A percentile compares a stretch with the other conserved stretches of the same genome.
phyloP scores from a whole-genome alignment of 305 asterid genomes.

The Fraxinus sp. region DNA sequence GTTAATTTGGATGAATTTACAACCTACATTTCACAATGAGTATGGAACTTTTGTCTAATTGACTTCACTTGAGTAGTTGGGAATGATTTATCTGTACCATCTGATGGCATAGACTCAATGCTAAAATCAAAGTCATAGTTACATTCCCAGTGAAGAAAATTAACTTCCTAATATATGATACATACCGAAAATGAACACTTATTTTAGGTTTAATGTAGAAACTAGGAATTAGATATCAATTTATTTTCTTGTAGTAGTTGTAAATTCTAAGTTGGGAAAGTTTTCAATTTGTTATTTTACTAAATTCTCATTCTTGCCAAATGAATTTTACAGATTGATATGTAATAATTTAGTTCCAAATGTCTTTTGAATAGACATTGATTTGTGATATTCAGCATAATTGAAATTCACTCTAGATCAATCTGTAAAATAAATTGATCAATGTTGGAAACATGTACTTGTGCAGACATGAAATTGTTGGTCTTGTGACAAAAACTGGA shows the following conservation, averaged over 20 bases:
- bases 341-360: neutral
- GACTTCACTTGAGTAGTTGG: neutral
- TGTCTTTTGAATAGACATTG: neutral
- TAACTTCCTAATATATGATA: neutral
- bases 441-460: neutral
- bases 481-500: slow-evolving; percentile 50
- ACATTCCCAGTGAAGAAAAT: neutral
- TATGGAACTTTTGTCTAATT: neutral
- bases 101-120: neutral
- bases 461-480: slow-evolving; percentile 63
- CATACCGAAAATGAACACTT: neutral
- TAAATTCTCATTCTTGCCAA: neutral
- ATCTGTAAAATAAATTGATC: neutral
- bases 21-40: neutral
- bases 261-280: neutral
- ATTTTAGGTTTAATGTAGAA: neutral
- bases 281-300: neutral
- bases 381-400: neutral
- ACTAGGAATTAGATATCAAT: neutral
- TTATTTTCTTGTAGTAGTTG: neutral
- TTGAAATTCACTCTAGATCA: neutral
- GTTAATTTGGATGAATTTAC: neutral
- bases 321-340: neutral
- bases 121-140: neutral
- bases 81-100: neutral